Base-by-base conservation (phyloP, 805 yeast genomes). In the Nakazawaea anatomiae region DNA sequence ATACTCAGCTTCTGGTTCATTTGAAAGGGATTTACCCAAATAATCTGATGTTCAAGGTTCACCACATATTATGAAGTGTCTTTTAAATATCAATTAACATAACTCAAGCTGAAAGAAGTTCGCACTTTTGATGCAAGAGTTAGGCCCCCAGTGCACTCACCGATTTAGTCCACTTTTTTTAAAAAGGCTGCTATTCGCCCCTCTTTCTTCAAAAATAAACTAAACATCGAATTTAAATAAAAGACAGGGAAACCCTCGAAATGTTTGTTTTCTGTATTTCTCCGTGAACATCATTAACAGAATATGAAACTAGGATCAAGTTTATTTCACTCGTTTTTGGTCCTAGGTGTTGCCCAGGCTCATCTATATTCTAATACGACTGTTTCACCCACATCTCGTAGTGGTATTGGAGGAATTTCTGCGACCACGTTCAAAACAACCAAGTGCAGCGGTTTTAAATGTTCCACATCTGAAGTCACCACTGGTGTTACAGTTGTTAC, bases 401-500 rank as follows among this genome's bases (percentile, higher is more conserved):
- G 25, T 18, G 25, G 25, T 18, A 18, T 18, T 18, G 47, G 43
- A 11, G 27, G 28, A n/a, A 30, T 6, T 10, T 42, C 44, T 12
- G 18, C n/a, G 7, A 41, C 45, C 32, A 55, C 65, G 45, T 53
- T 68, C 45, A 68, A 71, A 54, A 60, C 66, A 54, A 66, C 73
- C 49, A 62, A 70, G 47, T 70, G 75, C 58, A 56, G 65, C 18
- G 62, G 62, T 53, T 50, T 66, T 62, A 56, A 50, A 42, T 70
- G 75, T 54, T 27, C 51, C 10, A 44, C 39, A n/a, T 53, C 49
- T 12, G 55, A 62, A 6, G 12, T 34, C 12, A 48, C 51, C 6
- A 48, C 47, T 7, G 49, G 49, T 18, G 25, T 46, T 30, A 46
- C 46, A 12, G 32, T 36, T 12, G 55, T 58, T 42, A 53, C 62